A percentile compares a stretch with the other conserved stretches of the same genome.
Conservation (phyloP, 2,329 filamentous ascomycete genomes). For the Penicillium psychrosexuale region DNA sequence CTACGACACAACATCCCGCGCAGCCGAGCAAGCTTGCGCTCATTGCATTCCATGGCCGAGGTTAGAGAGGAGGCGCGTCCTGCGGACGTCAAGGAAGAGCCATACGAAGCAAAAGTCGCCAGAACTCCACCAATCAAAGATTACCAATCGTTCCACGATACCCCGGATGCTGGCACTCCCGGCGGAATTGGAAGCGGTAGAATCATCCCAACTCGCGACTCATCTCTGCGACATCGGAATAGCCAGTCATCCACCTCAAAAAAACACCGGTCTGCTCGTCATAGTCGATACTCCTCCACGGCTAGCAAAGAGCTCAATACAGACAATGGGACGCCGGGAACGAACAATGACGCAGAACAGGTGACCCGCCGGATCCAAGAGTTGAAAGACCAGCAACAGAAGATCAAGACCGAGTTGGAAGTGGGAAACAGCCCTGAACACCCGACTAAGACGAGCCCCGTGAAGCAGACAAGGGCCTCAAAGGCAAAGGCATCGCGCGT, state of each 20-base stretch:
- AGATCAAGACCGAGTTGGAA: conserved; percentile 51
- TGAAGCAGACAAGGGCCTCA: conserved; percentile 14
- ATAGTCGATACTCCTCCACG: conserved; percentile 39
- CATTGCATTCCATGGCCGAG: conserved; percentile 43
- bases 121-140: conserved; percentile 31
- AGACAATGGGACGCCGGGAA: conserved; percentile 39
- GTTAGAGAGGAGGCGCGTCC: conserved; percentile 38
- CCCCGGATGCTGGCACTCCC: conserved; percentile 30
- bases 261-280: conserved; percentile 52
- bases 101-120: conserved; percentile 15
- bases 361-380: conserved; percentile 58
- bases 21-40: conserved; percentile 40
- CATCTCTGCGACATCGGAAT: conserved; percentile 57
- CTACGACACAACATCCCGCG: conserved; percentile 34
- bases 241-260: conserved; percentile 51
- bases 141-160: conserved; percentile 34
- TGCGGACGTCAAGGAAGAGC: conserved; percentile 19
- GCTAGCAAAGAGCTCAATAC: conserved; percentile 41
- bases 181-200: conserved; percentile 47
- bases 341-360: conserved; percentile 50
- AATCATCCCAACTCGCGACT: conserved; percentile 65
- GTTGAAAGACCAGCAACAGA: conserved; percentile 56
- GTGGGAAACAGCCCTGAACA: conserved; percentile 35
- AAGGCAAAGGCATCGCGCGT: conserved; percentile 11
- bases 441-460: conserved; percentile 12